Evolutionary conservation across 2,329 filamentous ascomycete genomes (phyloP).

Genomic region (Penicillium brasilianum): DNA sequence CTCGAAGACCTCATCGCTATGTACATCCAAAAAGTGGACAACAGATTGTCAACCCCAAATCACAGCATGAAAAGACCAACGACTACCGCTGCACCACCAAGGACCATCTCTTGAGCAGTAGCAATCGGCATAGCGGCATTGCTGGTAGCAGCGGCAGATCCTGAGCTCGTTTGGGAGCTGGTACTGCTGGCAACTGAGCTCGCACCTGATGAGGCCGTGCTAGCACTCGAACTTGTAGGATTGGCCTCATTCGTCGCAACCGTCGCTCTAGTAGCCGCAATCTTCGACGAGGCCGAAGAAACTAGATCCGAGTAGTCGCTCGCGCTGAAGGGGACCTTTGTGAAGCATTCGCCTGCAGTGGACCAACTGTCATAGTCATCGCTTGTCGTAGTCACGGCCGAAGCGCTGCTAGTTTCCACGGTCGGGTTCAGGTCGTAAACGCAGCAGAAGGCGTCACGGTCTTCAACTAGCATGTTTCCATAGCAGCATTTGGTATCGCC

Average conservation of each 20-base stretch:
- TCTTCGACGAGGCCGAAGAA: slow-evolving; percentile 12
- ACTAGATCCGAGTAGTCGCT: slow-evolving; percentile 12
- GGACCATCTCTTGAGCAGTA: slow-evolving; percentile 1
- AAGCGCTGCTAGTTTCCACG: not conserved
- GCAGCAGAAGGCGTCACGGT: not conserved
- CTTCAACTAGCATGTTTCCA: not conserved
- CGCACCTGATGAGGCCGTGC: not conserved
- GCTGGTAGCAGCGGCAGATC: not conserved
- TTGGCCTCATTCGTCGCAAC: slow-evolving; percentile 3
- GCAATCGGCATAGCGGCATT: slow-evolving; percentile 5
- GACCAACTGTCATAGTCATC: slow-evolving; percentile 1
- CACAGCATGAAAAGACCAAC: slow-evolving; percentile 2
- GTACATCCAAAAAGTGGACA: too few relatives aligned
- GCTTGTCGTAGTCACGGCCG: not conserved
- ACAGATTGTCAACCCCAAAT: not conserved
- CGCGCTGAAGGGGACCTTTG: slow-evolving; percentile 11
- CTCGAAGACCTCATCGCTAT: not conserved
- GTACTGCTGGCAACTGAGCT: not conserved
- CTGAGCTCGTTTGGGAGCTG: not conserved
- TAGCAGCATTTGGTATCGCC: slow-evolving; percentile 4
- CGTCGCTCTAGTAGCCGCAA: not conserved
- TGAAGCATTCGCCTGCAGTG: slow-evolving; percentile 5
- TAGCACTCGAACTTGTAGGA: not conserved
- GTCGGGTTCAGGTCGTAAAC: slow-evolving; percentile 3
- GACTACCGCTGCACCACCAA: slow-evolving; percentile 1